Evolutionary conservation across 306 rosid species (phyloP).

Genomic region (Pterocarpus macrocarpus): DNA sequence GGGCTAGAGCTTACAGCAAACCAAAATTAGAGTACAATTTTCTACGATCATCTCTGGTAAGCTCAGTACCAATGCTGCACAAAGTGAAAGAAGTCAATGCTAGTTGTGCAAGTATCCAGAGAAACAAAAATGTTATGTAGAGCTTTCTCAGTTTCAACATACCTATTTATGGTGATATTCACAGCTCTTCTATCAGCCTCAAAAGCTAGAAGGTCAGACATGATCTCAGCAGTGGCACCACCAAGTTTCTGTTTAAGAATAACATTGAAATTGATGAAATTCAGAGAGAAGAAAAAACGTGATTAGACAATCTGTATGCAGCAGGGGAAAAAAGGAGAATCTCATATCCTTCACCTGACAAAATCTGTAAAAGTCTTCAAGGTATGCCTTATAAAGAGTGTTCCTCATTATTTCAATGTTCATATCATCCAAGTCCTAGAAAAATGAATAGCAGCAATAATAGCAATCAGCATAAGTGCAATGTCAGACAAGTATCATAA

Average conservation of each 20-base stretch:
- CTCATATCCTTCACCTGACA: slow-evolving; percentile 74
- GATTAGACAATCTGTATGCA: slow-evolving; percentile 5
- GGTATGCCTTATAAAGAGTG: slow-evolving; percentile 98
- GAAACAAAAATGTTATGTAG: background rate
- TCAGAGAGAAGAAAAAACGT: background rate
- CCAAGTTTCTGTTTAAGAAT: slow-evolving; percentile 82
- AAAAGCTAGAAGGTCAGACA: slow-evolving; percentile 97
- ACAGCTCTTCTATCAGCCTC: slow-evolving; percentile 99
- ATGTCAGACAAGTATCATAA: slow-evolving; percentile 23
- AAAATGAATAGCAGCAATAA: slow-evolving; percentile 20
- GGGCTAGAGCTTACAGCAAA: slow-evolving; percentile 76
- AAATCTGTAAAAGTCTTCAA: slow-evolving; percentile 94
- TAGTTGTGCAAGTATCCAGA: slow-evolving; percentile 27
- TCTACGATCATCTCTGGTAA: slow-evolving; percentile 94
- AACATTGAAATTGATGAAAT: slow-evolving; percentile 48
- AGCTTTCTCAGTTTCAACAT: slow-evolving; percentile 28
- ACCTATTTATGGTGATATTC: slow-evolving; percentile 94
- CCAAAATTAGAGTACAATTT: slow-evolving; percentile 95
- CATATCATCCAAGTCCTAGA: slow-evolving; percentile 98
- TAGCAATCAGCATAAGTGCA: slow-evolving; percentile 33
- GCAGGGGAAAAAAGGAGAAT: background rate
- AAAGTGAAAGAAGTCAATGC: slow-evolving; percentile 37
- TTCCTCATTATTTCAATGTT: slow-evolving; percentile 99
- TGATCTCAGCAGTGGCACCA: slow-evolving; percentile 96
- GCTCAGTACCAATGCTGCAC: slow-evolving; percentile 96